Evolutionary conservation across 768 basidiomycete genomes (phyloP), one percentile per base, ranked within the genome.

Genomic region (Tubosaeta sp.): DNA sequence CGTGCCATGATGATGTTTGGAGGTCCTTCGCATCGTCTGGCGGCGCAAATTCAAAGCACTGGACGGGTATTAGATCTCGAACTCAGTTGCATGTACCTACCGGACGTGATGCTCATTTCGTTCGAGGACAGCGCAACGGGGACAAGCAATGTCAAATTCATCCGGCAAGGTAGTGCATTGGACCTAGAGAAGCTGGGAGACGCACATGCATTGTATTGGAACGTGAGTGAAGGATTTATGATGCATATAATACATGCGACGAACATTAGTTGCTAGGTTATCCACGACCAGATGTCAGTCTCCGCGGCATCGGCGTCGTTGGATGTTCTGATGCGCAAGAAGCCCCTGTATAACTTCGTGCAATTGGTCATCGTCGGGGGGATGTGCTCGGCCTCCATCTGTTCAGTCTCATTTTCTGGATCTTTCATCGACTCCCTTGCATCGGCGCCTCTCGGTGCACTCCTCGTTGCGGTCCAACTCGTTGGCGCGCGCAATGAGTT

Each of bases 1-100:
- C 80, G 88, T 45, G 83, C 88, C 10, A 83, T 94, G 77, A 94
- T 93, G 88, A 89, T 87, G 80, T 91, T 89, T 57, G 90, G 90
- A 10, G 85, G 84, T 2, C 88, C 90, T 18, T 80, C 85, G 12
- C 89, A 94, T 65, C 85, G 90, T 36, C 76, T 94, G 18, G 88
- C 85, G 60, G 78, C 87, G 2, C 90, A 93, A 64, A 82, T 93
- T 49, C 81, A 83, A 62, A 83, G 86, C 13, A 88, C 90, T 1
- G 88, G 84, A 13, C 77, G 76, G 7, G 87, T 92, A 13, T 78
- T 94, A 22, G 90, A 93, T 55, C 75, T 93, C 52, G 76, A 79
- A 56, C 75, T 83, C 41, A 79, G 77, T 46, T 86, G 89, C 69
- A 76, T 92, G 67, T 88, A 90, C 62, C 69, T 87, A 25, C 86